Base-by-base conservation (phyloP, 2,329 filamentous ascomycete species). In the Myrmaecium sp. region DNA sequence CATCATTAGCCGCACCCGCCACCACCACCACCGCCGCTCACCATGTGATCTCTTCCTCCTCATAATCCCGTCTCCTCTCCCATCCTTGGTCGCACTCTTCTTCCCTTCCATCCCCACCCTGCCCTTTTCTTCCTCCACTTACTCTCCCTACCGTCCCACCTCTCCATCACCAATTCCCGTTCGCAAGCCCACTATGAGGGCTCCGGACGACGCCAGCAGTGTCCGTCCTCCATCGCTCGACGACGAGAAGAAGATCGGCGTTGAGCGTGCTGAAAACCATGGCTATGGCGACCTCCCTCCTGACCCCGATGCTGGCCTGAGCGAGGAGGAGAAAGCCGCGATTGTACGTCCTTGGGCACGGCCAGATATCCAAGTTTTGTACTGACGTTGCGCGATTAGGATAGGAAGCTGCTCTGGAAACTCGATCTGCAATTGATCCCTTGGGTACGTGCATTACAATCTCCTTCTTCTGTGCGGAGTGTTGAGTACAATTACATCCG, bases 241-340 rank as follows among this genome's bases (percentile, higher is more conserved):
- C 17, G 37, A 37, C 6, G 37, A 38, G 18, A 35, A 39, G 25
- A 34, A 33, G 17, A 17, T 35, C n/a, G 30, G 25, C n/a, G 18
- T 22, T 9, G 30, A 33, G 21, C 25, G 25, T n/a, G 33, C 30
- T 17, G 21, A 32, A 26, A 11, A 19, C 12, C 25, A 33, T 13
- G 30, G 34, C 15, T 29, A 46, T 8, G 21, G n/a, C n/a, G n/a
- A n/a, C n/a, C n/a, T n/a, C n/a, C 30, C 14, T 14, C 38, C 60
- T 6, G 67, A 74, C 38, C 69, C 69, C 0, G 76, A 82, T 49
- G 71, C 64, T 25, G 68, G 69, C 5, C 50, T 78, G 37, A 71
- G 61, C 20, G 63, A 64, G 1, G 70, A 69, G 34, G 75, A 81
- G 44, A 63, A 55, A 36, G 64, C 63, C 14, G 60, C 52, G 25